Percentiles rank a stretch among this genome's conserved stretches.
Evolutionary conservation across 371 early-diverging fungal species (phyloP).

Genomic region (Mortierella sp.): DNA sequence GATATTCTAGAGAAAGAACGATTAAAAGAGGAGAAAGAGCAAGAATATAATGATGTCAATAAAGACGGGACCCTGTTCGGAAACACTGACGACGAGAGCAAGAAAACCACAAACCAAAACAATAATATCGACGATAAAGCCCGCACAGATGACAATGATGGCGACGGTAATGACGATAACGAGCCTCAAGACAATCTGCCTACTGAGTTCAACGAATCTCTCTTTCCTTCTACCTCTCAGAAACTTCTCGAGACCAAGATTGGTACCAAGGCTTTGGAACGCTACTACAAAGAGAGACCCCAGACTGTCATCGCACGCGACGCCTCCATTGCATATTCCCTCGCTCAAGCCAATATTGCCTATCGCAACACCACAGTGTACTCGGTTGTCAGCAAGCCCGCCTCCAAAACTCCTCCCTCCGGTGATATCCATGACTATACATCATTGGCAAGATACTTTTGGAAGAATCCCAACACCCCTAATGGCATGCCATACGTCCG

Average conservation of each 20-base stretch:
- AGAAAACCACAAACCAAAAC: not conserved
- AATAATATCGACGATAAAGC: not conserved
- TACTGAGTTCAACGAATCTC: slow-evolving; percentile 22
- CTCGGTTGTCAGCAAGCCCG: slow-evolving; percentile 60
- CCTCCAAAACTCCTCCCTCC: slow-evolving; percentile 51
- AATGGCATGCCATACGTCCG: slow-evolving; percentile 59
- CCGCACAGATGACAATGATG: not conserved
- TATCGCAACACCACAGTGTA: slow-evolving; percentile 45
- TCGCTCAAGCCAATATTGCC: slow-evolving; percentile 42
- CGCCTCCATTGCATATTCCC: slow-evolving; percentile 20
- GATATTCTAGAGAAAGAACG: slow-evolving; percentile 3
- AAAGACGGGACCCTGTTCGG: slow-evolving; percentile 9
- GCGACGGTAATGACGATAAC: slow-evolving; percentile 2
- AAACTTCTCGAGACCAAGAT: slow-evolving; percentile 25
- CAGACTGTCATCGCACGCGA: slow-evolving; percentile 16
- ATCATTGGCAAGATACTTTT: slow-evolving; percentile 61
- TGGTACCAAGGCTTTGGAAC: slow-evolving; percentile 15
- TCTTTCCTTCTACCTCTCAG: slow-evolving; percentile 21
- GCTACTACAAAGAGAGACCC: slow-evolving; percentile 8
- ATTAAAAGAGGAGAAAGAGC: slow-evolving; percentile 7
- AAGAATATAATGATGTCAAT: slow-evolving; percentile 5
- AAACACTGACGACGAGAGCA: slow-evolving; percentile 5
- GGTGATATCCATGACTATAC: slow-evolving; percentile 61
- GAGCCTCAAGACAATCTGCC: slow-evolving; percentile 28
- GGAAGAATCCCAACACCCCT: slow-evolving; percentile 54